Percentiles rank a stretch among this genome's conserved stretches.
Conservation (phyloP, 331 rosid species). For the Malus hybrid region DNA sequence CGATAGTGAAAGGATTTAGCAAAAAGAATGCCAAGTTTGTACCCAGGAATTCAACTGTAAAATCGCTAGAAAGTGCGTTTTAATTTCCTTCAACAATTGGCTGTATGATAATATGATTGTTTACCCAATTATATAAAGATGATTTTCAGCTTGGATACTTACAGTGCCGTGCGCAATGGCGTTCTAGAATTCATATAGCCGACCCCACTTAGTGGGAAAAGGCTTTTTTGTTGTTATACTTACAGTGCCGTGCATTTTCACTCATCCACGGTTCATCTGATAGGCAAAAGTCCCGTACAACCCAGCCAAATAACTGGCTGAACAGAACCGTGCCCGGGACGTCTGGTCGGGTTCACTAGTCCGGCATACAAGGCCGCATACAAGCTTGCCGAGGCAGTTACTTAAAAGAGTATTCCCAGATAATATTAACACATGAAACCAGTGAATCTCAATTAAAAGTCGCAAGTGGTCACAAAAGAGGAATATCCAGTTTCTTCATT, state of each 20-base stretch:
- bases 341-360: too few relatives aligned
- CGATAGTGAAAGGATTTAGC: background rate
- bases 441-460: too few relatives aligned
- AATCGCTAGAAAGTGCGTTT: background rate
- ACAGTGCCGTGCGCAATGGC: too few relatives aligned
- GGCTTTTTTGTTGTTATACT: background rate
- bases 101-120: background rate
- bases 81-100: background rate
- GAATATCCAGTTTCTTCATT: background rate
- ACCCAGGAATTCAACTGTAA: background rate
- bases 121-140: background rate
- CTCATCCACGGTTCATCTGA: background rate
- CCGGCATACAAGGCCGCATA: too few relatives aligned
- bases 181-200: too few relatives aligned
- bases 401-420: too few relatives aligned
- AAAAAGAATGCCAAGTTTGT: background rate
- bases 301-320: background rate
- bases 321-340: background rate
- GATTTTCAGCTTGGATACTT: background rate
- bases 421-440: too few relatives aligned
- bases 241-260: too few relatives aligned
- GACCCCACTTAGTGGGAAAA: too few relatives aligned
- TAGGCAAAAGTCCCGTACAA: background rate
- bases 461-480: background rate
- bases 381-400: too few relatives aligned